Evolutionary conservation across 1,284 basidiomycete species (phyloP), one percentile per base, ranked within the genome.

Genomic region (Termitomyces sp.): DNA sequence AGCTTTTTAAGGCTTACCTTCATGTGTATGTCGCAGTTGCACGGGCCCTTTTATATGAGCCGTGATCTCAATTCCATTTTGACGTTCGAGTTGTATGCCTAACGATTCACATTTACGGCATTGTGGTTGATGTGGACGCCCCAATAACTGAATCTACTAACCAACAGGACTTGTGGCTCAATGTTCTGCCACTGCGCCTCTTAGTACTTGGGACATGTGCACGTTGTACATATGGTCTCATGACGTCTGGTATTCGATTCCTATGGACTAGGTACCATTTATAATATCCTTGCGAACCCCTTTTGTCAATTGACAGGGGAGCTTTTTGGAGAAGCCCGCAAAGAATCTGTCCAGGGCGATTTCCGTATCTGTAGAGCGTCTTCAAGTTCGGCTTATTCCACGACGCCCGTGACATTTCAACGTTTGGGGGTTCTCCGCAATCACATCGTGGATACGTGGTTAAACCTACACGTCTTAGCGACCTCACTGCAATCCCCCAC

Each of bases 241-340:
- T 56, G 51, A 56, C 43, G 30, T 35, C 4, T 9, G 24, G 19
- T 34, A 34, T 11, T 33, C 44, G 18, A 35, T 47, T 34, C 44
- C 50, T 11, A 40, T 24, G n/a, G 26, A 49, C 9, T 30, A 40
- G 31, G 28, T 28, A 37, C 18, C 50, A 48, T n/a, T 31, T 24
- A 16, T 14, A 10, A 33, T 21, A 14, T 5, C 44, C 14, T 14
- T 16, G 10, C 21, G 11, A 30, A 39, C 24, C 50, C 46, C 40
- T 46, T 50, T 55, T n/a, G 52, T 55, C 26, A 35, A 53, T 52
- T 30, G 46, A 33, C 38, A 52, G 50, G 43, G 42, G 19, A 24
- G 19, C 19, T 19, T 19, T n/a, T 19, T 18, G 16, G 35, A 48
- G 45, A 50, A 49, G 44, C 47, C 24, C 40, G 21, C 30, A 30